phyloP scores from a whole-genome alignment of 1,284 basidiomycete species.

The Takashimella tepidaria region DNA sequence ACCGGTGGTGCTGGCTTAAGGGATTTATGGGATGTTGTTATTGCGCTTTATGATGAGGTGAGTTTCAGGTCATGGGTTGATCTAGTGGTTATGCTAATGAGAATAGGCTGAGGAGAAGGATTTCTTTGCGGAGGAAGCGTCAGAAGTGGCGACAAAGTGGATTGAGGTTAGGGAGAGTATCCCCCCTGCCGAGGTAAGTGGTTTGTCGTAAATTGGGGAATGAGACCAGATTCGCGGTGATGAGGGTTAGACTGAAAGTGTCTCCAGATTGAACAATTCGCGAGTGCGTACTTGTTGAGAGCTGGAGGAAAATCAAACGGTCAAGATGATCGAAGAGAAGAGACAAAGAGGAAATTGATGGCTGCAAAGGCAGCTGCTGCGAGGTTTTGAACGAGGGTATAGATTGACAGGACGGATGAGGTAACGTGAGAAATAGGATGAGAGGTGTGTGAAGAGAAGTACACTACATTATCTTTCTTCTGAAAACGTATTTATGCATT shows the following conservation, averaged over 20 bases:
- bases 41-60: slow-evolving; percentile 33
- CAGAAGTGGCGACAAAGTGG: slow-evolving; percentile 24
- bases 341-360: slow-evolving; percentile 30
- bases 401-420: too few species aligned
- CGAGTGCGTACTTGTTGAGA: slow-evolving; percentile 33
- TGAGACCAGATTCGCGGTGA: too few species aligned
- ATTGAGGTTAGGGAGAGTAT: slow-evolving; percentile 16
- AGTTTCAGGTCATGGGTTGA: slow-evolving; percentile 11
- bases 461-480: too few species aligned
- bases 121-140: slow-evolving; percentile 43
- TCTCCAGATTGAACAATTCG: slow-evolving; percentile 41
- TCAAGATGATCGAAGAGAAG: slow-evolving; percentile 19
- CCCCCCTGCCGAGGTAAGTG: slow-evolving; percentile 21
- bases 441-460: too few species aligned
- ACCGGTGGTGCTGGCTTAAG: slow-evolving; percentile 35
- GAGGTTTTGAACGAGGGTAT: slow-evolving; percentile 25
- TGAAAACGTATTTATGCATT: too few species aligned
- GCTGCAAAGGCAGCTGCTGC: slow-evolving; percentile 32
- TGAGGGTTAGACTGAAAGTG: too few species aligned
- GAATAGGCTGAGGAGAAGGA: slow-evolving; percentile 29
- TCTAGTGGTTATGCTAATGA: slow-evolving; percentile 1
- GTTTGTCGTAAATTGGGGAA: too few species aligned
- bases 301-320: slow-evolving; percentile 11
- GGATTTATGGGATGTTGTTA: slow-evolving; percentile 37
- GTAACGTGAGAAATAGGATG: too few species aligned